A percentile compares a stretch with the other conserved stretches of the same genome.
phyloP scores from a whole-genome alignment of 2,329 filamentous ascomycete genomes.

The Truncatella angustata region DNA sequence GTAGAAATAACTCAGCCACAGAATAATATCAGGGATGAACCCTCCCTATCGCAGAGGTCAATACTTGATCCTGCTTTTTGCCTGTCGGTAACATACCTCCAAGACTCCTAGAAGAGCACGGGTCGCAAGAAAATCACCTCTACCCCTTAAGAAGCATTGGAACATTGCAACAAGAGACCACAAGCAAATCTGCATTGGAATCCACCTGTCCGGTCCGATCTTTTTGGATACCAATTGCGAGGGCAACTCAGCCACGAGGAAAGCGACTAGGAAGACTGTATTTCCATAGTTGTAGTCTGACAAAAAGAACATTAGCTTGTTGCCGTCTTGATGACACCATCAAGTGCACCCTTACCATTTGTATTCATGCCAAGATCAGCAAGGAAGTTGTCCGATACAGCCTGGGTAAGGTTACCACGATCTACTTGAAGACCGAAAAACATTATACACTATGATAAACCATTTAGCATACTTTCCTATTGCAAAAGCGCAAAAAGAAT shows the following conservation, averaged over 20 bases:
- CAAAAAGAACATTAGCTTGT: background rate
- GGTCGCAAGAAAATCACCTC: slow-evolving; percentile 15
- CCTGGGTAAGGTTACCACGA: slow-evolving; percentile 57
- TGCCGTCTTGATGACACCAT: background rate
- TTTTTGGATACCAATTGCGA: slow-evolving; percentile 61
- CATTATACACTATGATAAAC: slow-evolving; percentile 44
- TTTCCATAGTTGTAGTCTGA: slow-evolving; percentile 52
- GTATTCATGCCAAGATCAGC: slow-evolving; percentile 45
- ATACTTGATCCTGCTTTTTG: background rate
- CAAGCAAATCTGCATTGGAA: slow-evolving; percentile 29
- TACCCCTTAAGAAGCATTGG: slow-evolving; percentile 23
- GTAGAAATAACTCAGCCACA: slow-evolving; percentile 34
- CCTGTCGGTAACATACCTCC: slow-evolving; percentile 21
- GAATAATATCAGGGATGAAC: slow-evolving; percentile 31
- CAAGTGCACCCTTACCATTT: slow-evolving; percentile 31
- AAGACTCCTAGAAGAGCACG: slow-evolving; percentile 11
- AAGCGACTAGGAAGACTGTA: slow-evolving; percentile 52
- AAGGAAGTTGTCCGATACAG: slow-evolving; percentile 60
- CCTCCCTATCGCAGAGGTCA: slow-evolving; percentile 23
- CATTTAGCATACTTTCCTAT: slow-evolving; percentile 5
- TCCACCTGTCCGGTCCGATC: slow-evolving; percentile 30
- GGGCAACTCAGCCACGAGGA: slow-evolving; percentile 57
- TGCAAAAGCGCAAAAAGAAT: background rate
- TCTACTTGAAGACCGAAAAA: slow-evolving; percentile 63
- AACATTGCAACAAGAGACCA: slow-evolving; percentile 28